phyloP scores from a whole-genome alignment of 306 rosid species.

The Vicia villosa region DNA sequence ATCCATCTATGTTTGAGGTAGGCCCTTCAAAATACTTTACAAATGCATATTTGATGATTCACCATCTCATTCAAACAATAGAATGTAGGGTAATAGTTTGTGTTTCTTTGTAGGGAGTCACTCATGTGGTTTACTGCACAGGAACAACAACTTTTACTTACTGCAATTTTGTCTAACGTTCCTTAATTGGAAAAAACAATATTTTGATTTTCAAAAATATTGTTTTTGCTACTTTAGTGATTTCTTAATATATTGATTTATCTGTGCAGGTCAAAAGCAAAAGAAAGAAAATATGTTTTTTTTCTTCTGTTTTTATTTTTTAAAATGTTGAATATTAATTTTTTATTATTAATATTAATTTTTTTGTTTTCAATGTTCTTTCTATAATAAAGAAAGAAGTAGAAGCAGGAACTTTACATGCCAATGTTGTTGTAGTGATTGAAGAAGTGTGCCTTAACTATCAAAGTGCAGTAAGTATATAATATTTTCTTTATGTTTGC shows the following conservation, averaged over 20 bases:
- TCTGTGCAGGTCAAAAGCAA: no score
- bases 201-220: no score
- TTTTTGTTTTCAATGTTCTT: conserved; percentile 61
- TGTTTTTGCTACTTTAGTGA: no score
- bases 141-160: conserved; percentile 98
- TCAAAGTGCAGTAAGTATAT: conserved; percentile 65
- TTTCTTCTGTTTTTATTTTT: no score
- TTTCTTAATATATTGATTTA: no score
- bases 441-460: conserved; percentile 77
- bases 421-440: conserved; percentile 72
- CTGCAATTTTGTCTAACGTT: no score
- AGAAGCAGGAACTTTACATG: conserved; percentile 77
- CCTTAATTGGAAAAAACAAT: no score
- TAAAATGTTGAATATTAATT: no score
- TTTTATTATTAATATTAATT: no score
- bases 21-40: conserved; percentile 17
- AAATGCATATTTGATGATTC: background rate
- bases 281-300: no score
- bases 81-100: conserved; percentile 20
- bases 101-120: conserved; percentile 68
- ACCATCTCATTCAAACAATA: conserved; percentile 1
- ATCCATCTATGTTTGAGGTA: conserved; percentile 83
- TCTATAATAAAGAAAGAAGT: conserved; percentile 64
- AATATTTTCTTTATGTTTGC: no score
- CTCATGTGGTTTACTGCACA: conserved; percentile 93